Evolutionary conservation across 495 filamentous ascomycete species (phyloP).

Genomic region (Xylaria flabelliformis): DNA sequence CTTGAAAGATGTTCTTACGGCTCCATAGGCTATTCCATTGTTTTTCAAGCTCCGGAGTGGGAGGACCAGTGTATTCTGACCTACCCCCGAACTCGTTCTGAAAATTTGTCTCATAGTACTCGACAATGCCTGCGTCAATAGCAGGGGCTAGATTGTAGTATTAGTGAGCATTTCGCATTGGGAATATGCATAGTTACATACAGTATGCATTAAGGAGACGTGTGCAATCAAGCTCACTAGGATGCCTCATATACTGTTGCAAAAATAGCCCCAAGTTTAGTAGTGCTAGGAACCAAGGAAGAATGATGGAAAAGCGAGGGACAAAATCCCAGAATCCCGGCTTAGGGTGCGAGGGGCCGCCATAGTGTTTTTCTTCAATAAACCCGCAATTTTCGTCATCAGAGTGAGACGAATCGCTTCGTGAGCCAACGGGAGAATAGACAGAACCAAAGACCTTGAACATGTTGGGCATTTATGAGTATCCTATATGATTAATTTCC

Average conservation of each 20-base stretch:
- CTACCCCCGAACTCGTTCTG: slow-evolving; percentile 10
- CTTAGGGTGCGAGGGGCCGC: neutral
- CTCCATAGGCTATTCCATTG: slow-evolving; percentile 20
- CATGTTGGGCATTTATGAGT: neutral
- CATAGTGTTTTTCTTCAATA: neutral
- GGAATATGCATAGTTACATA: neutral
- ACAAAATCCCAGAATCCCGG: neutral
- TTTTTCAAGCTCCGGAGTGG: slow-evolving; percentile 21
- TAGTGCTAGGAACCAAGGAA: slow-evolving; percentile 2
- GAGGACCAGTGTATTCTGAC: slow-evolving; percentile 13
- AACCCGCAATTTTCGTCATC: slow-evolving; percentile 3
- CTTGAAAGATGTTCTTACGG: neutral
- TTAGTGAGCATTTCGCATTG: neutral
- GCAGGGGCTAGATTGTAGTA: slow-evolving; percentile 1
- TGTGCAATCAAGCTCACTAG: slow-evolving; percentile 9
- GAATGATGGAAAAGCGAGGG: neutral
- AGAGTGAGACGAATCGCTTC: neutral
- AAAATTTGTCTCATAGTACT: slow-evolving; percentile 13
- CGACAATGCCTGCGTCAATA: slow-evolving; percentile 6
- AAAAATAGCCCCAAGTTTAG: neutral
- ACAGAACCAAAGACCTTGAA: neutral
- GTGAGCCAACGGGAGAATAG: neutral
- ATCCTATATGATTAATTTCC: neutral
- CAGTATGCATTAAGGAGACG: slow-evolving; percentile 10
- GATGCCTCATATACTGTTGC: neutral